Evolutionary conservation across 805 yeast species (phyloP), one percentile per base, ranked within the genome.

Genomic region (Jamesozyma hellenica): DNA sequence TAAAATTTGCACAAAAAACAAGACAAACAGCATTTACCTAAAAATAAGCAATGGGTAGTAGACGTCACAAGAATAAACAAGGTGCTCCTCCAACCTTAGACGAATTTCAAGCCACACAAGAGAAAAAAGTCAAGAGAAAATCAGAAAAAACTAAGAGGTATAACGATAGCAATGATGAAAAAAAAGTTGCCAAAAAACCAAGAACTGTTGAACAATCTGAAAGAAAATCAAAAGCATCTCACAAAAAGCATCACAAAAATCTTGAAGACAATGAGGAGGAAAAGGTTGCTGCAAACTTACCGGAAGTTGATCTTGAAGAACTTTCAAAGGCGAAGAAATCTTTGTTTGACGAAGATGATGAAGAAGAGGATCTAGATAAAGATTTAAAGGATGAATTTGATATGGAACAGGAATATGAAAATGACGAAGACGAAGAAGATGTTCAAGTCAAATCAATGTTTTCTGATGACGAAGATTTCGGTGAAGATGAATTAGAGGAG

Each of bases 41-140:
- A 21, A 21, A 8, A 6, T 21, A 26, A 31, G 19, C 3, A 39
- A 85, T 88, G 95, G 97, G 97, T 61, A 65, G 67, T 45, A 82
- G 95, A 75, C 80, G 84, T 69, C 84, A 85, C 43, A 86, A 82
- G 64, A 82, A 85, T 55, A 90, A 85, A 71, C 97, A 90, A 67
- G 92, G 86, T 34, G 83, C 74, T 43, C 97, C 97, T 50, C 96
- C 96, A 28, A 59, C 87, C 5, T 68, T 79, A 46, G 97, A 90
- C 34, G 95, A 90, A 55, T 79, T 88, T 60, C 76, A 76, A 49
- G 70, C 71, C 45, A 74, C 65, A 52, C 69, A 66, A 38, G 59
- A 55, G 36, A 57, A 54, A 45, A 61, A 58, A 40, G 61, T 56
- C 43, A 60, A 61, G 42, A 64, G 56, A 53, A 57, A 56, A 52